Evolutionary conservation across 2,329 filamentous ascomycete genomes (phyloP).

Genomic region (Ramularia collo-cygni): DNA sequence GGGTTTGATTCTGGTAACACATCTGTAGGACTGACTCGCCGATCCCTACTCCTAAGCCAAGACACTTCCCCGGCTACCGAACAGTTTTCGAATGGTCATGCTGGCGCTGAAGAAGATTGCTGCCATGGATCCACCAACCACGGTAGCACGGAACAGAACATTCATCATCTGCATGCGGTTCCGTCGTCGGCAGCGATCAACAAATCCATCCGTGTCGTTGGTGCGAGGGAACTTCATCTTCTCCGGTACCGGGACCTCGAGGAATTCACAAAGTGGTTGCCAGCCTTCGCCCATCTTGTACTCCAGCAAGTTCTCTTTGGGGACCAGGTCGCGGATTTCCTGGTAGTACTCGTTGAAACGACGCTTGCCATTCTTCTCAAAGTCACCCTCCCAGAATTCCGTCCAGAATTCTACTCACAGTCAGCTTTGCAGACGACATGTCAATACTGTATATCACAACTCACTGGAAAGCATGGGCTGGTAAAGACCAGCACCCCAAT

Average conservation of each 20-base stretch:
- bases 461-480: constrained; percentile 58
- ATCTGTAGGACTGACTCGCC: too few species aligned
- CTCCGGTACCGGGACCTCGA: constrained; percentile 45
- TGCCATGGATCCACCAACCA: constrained; percentile 43
- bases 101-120: constrained; percentile 34
- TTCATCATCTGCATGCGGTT: constrained; percentile 53
- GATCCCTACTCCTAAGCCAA: too few species aligned
- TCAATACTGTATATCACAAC: constrained; percentile 13
- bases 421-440: constrained; percentile 8
- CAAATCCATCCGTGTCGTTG: constrained; percentile 50
- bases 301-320: constrained; percentile 46
- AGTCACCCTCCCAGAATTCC: constrained; percentile 61
- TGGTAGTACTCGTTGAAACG: constrained; percentile 53
- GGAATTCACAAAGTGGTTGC: constrained; percentile 49
- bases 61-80: constrained; percentile 18
- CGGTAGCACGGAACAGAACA: constrained; percentile 44
- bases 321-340: constrained; percentile 42
- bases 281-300: constrained; percentile 50
- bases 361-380: constrained; percentile 58
- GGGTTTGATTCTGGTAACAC: too few species aligned
- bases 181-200: constrained; percentile 46
- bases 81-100: constrained; percentile 31
- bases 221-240: constrained; percentile 45
- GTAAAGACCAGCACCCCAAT: constrained; percentile 62
- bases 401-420: constrained; percentile 52